These are phyloP conservation scores for Ganoderma meredithae DNA, from an alignment of 1,284 basidiomycete genomes.

Conservation along the genomic window DNA sequence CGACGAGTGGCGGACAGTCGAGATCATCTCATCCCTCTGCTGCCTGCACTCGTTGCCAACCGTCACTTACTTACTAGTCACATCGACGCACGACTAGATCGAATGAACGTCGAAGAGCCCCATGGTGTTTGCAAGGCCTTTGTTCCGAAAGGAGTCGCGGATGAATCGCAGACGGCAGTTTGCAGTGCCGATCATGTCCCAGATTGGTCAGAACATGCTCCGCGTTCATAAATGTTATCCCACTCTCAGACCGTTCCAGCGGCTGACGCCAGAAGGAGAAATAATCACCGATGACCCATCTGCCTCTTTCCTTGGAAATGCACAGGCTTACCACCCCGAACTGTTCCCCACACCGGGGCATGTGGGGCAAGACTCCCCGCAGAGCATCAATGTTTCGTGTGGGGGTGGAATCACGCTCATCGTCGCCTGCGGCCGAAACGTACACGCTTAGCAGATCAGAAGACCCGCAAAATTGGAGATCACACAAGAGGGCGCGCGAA, in stretches of 20 bases:
- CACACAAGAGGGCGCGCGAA: neutral
- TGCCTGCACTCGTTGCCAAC: too few relatives aligned
- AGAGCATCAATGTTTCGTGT: neutral
- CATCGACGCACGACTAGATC: neutral
- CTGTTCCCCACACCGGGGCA: neutral
- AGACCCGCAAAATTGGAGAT: neutral
- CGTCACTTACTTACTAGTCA: too few relatives aligned
- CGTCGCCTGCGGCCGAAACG: neutral
- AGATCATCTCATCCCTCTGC: too few relatives aligned
- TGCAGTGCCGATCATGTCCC: neutral
- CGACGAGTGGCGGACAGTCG: neutral
- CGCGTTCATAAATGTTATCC: neutral
- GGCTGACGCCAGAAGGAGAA: neutral
- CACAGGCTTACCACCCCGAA: neutral
- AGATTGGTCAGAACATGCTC: neutral
- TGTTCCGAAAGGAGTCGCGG: neutral
- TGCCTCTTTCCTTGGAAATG: neutral
- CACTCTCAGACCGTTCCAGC: neutral
- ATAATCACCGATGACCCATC: too few relatives aligned
- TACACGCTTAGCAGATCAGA: neutral
- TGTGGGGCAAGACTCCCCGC: neutral
- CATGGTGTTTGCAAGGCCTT: neutral
- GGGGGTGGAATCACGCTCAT: slow-evolving; percentile 1
- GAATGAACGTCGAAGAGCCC: neutral
- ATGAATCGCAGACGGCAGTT: neutral